Conservation (phyloP, 1,284 basidiomycete species). For the Heterobasidion parviporum region DNA sequence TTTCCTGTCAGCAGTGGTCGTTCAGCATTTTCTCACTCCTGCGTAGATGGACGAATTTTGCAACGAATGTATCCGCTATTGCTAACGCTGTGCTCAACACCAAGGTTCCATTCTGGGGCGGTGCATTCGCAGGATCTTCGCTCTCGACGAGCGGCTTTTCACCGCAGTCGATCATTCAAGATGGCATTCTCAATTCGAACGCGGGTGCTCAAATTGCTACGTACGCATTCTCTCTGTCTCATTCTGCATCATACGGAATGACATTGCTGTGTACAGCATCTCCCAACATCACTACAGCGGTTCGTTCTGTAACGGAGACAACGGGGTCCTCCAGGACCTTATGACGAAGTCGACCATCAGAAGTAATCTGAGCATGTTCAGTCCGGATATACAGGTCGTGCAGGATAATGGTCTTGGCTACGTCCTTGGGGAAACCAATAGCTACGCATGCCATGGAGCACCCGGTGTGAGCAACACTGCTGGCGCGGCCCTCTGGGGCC, state of each 20-base stretch:
- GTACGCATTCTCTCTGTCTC: constrained; percentile 15
- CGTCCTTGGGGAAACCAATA: constrained; percentile 40
- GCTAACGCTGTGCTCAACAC: constrained; percentile 19
- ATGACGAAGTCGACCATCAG: constrained; percentile 56
- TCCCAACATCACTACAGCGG: constrained; percentile 61
- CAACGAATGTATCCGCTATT: constrained; percentile 20
- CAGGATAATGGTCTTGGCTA: constrained; percentile 41
- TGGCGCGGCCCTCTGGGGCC: constrained; percentile 60
- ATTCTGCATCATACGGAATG: constrained; percentile 1
- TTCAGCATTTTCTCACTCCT: neutral
- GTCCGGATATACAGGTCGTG: constrained; percentile 40
- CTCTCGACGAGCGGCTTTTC: constrained; percentile 41
- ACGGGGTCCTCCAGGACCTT: constrained; percentile 42
- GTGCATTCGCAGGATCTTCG: constrained; percentile 41
- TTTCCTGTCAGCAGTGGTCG: constrained; percentile 3
- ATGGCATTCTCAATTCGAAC: constrained; percentile 23
- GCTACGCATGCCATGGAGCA: constrained; percentile 41
- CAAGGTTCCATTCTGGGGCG: constrained; percentile 42
- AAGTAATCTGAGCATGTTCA: constrained; percentile 43
- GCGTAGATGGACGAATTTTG: constrained; percentile 25
- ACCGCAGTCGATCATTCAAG: constrained; percentile 38
- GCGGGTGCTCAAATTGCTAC: constrained; percentile 23
- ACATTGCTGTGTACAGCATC: constrained; percentile 28
- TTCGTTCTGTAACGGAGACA: constrained; percentile 42
- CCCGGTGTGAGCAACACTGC: constrained; percentile 63